Evolutionary conservation across 495 filamentous ascomycete genomes (phyloP).

Genomic region (Trichoderma parareesei): DNA sequence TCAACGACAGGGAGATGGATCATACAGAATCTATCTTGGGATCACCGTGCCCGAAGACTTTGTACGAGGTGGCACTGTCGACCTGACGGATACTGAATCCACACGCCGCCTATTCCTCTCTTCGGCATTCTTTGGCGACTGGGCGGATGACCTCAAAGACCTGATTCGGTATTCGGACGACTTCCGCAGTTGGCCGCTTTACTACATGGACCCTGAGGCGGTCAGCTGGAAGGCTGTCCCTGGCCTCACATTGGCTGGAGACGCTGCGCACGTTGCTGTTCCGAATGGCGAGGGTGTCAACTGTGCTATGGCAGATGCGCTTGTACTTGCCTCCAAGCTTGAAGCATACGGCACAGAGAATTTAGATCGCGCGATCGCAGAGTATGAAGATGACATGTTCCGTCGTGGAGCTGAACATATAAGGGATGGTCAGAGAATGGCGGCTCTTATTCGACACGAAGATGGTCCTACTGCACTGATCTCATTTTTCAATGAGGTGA

Average conservation of each 20-base stretch:
- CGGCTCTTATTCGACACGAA: conserved; percentile 14
- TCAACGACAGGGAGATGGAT: conserved; percentile 22
- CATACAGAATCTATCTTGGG: conserved; percentile 25
- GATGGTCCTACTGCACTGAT: conserved; percentile 5
- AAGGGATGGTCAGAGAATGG: conserved; percentile 14
- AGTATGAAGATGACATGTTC: conserved; percentile 24
- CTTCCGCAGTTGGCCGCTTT: conserved; percentile 25
- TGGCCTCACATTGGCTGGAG: conserved; percentile 47
- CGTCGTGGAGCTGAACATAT: conserved; percentile 17
- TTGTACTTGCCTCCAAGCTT: conserved; percentile 17
- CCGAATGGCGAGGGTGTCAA: conserved; percentile 30
- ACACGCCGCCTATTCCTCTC: conserved; percentile 17
- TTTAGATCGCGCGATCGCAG: conserved; percentile 18
- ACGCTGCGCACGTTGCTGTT: conserved; percentile 46
- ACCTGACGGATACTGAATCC: conserved; percentile 16
- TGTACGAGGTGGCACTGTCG: conserved; percentile 14
- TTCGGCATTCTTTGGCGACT: conserved; percentile 21
- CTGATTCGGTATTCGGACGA: conserved; percentile 22
- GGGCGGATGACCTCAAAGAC: conserved; percentile 19
- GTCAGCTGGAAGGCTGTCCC: conserved; percentile 23
- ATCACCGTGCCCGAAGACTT: conserved; percentile 19
- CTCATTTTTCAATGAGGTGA: not conserved
- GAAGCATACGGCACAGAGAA: conserved; percentile 17
- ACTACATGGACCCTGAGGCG: conserved; percentile 17
- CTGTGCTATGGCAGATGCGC: conserved; percentile 24